Percentiles rank a stretch among this genome's conserved stretches.
Evolutionary conservation across 2,329 filamentous ascomycete genomes (phyloP).

Genomic region (Stagonosporopsis tanaceti): DNA sequence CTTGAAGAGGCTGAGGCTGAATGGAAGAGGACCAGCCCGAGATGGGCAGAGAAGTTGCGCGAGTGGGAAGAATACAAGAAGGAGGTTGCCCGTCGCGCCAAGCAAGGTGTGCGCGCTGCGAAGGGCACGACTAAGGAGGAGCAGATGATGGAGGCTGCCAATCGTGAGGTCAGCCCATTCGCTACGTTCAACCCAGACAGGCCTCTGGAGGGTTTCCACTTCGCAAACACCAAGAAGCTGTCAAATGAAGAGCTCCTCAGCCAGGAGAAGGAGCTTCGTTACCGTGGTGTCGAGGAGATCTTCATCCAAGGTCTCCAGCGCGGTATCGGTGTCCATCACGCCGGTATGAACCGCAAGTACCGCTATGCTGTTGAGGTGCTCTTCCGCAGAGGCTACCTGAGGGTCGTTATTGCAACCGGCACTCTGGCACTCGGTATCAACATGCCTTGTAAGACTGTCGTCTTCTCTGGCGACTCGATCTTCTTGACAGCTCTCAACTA

Average conservation of each 20-base stretch:
- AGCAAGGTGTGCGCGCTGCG: slow-evolving; percentile 54
- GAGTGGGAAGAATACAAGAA: slow-evolving; percentile 67
- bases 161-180: slow-evolving; percentile 64
- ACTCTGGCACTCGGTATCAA: slow-evolving; percentile 79
- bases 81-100: slow-evolving; percentile 53
- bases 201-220: slow-evolving; percentile 69
- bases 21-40: slow-evolving; percentile 65
- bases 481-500: slow-evolving; percentile 79
- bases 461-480: slow-evolving; percentile 77
- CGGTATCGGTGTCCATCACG: slow-evolving; percentile 79
- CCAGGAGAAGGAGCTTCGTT: slow-evolving; percentile 61
- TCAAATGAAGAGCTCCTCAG: slow-evolving; percentile 65
- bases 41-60: slow-evolving; percentile 68
- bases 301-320: slow-evolving; percentile 69
- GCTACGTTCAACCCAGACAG: slow-evolving; percentile 72
- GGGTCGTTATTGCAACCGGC: slow-evolving; percentile 76
- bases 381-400: slow-evolving; percentile 75
- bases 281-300: slow-evolving; percentile 59
- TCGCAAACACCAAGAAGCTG: slow-evolving; percentile 69
- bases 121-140: slow-evolving; percentile 64
- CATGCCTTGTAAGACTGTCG: slow-evolving; percentile 77
- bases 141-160: slow-evolving; percentile 63
- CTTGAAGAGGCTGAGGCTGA: slow-evolving; percentile 63
- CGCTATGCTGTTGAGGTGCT: slow-evolving; percentile 76
- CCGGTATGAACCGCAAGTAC: slow-evolving; percentile 80